These are phyloP conservation scores for Metschnikowia amazonensis DNA, from an alignment of 805 yeast species.

Conservation along the genomic window DNA sequence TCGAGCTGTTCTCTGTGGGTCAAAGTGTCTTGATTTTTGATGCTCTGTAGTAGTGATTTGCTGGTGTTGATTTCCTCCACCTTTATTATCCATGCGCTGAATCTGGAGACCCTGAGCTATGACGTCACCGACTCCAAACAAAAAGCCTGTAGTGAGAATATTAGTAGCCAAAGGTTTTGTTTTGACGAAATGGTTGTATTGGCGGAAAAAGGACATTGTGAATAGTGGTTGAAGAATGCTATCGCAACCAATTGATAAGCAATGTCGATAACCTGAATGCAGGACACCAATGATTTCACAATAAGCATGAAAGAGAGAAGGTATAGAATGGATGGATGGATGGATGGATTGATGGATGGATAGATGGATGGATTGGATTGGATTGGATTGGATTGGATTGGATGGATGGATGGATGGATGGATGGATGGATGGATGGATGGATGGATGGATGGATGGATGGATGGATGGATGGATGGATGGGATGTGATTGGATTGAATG, in stretches of 20 bases:
- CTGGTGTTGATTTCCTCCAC: not conserved
- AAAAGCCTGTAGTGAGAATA: conserved; percentile 45
- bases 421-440: too few species aligned
- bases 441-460: too few species aligned
- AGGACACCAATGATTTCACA: too few species aligned
- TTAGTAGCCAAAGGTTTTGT: conserved; percentile 45
- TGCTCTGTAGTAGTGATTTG: not conserved
- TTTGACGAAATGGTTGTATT: conserved; percentile 24
- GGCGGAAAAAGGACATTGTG: conserved; percentile 12
- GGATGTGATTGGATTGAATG: too few species aligned
- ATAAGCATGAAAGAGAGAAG: too few species aligned
- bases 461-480: too few species aligned
- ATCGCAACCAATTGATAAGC: not conserved
- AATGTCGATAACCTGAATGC: not conserved
- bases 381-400: too few species aligned
- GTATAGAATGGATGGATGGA: too few species aligned
- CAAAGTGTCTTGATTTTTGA: too few species aligned
- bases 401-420: too few species aligned
- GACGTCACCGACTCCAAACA: conserved; percentile 73
- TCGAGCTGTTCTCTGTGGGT: conserved; percentile 53
- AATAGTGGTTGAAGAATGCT: not conserved
- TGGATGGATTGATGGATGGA: too few species aligned
- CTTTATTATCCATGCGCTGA: not conserved
- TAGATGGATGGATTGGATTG: too few species aligned
- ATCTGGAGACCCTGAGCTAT: conserved; percentile 55